These are phyloP conservation scores for Blastobotrys malaysiensis DNA, from an alignment of 1,139 yeast genomes.

Conservation along the genomic window DNA sequence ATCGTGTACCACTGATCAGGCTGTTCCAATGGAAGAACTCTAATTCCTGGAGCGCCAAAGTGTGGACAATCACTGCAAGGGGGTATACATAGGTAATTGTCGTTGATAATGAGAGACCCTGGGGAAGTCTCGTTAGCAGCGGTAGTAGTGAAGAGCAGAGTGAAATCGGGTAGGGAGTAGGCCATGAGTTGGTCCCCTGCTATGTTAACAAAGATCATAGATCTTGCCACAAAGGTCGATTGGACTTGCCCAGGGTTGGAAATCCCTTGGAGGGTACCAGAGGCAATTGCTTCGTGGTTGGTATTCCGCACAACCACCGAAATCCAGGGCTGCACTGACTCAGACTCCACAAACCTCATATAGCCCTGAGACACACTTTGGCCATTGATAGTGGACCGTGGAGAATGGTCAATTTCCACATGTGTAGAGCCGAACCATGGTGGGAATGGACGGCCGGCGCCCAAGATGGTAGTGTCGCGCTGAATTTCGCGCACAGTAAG, in stretches of 20 bases:
- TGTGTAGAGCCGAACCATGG: not conserved
- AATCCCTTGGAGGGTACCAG: not conserved
- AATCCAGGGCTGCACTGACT: not conserved
- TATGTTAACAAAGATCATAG: not conserved
- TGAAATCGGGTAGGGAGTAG: not conserved
- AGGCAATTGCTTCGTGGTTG: not conserved
- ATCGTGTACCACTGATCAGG: not conserved
- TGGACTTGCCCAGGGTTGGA: not conserved
- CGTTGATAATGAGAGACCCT: not conserved
- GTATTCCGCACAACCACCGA: not conserved
- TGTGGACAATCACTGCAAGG: not conserved
- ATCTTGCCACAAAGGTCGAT: not conserved
- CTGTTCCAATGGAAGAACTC: not conserved
- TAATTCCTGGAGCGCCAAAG: not conserved
- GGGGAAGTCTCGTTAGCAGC: not conserved
- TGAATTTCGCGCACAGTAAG: not conserved
- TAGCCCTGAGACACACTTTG: not conserved
- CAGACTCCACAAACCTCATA: not conserved
- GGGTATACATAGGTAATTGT: not conserved
- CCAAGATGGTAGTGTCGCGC: not conserved
- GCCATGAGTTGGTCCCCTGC: not conserved
- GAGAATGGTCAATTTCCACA: not conserved
- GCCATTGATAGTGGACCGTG: not conserved
- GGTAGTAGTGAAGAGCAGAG: not conserved
- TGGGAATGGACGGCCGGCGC: not conserved